phyloP scores from a whole-genome alignment of 2,329 filamentous ascomycete species.

The Monilinia polystroma region DNA sequence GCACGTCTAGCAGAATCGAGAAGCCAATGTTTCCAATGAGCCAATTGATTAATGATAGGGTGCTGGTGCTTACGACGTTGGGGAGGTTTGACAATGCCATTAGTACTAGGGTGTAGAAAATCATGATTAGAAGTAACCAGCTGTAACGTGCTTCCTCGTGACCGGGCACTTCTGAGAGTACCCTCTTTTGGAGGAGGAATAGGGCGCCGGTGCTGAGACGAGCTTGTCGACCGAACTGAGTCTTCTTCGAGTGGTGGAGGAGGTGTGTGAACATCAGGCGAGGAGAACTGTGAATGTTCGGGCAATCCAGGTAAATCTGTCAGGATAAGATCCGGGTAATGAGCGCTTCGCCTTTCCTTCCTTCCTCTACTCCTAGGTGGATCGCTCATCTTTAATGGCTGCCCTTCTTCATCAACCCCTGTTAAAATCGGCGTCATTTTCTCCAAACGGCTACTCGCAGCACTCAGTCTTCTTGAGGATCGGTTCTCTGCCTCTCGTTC shows the following conservation, averaged over 20 bases:
- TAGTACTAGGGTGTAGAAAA: conserved; percentile 52
- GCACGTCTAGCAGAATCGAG: conserved; percentile 65
- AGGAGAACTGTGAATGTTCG: conserved; percentile 49
- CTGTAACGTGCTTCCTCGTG: conserved; percentile 81
- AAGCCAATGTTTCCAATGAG: conserved; percentile 70
- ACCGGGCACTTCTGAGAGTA: conserved; percentile 63
- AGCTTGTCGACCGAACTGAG: conserved; percentile 71
- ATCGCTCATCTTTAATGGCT: conserved; percentile 46
- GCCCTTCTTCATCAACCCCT: conserved; percentile 76
- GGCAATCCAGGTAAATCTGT: conserved; percentile 76
- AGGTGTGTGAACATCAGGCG: conserved; percentile 45
- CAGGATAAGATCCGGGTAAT: conserved; percentile 61
- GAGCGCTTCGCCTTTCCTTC: conserved; percentile 71
- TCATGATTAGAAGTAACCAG: conserved; percentile 70
- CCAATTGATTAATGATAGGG: conserved; percentile 64
- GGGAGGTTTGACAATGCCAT: conserved; percentile 31
- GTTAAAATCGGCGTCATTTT: conserved; percentile 73
- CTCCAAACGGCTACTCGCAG: conserved; percentile 83
- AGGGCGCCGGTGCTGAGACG: conserved; percentile 72
- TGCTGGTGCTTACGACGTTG: conserved; percentile 57
- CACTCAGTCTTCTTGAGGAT: conserved; percentile 77
- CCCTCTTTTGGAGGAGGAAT: conserved; percentile 85
- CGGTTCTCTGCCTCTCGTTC: conserved; percentile 82
- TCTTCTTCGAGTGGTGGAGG: conserved; percentile 79
- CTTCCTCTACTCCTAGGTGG: conserved; percentile 71